Evolutionary conservation across 768 basidiomycete genomes (phyloP).

Genomic region (Pleurotus djamor): DNA sequence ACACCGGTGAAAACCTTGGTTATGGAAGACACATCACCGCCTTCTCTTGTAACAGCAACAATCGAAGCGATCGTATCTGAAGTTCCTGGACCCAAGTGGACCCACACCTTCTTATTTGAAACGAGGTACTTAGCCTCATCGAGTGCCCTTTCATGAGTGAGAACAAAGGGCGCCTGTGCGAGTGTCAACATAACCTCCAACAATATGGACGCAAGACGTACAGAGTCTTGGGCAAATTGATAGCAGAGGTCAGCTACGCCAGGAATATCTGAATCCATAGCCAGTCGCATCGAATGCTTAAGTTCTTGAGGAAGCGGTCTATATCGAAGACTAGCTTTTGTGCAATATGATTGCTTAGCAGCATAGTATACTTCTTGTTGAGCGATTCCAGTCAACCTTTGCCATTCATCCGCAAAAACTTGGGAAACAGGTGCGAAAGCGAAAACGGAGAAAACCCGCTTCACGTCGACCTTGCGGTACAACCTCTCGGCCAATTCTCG

Average conservation of each 20-base stretch:
- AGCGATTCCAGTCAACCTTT: constrained; percentile 19
- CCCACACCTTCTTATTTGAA: constrained; percentile 36
- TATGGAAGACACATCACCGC: constrained; percentile 39
- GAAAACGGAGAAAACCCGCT: constrained; percentile 50
- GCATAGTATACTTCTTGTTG: constrained; percentile 38
- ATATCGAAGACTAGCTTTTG: constrained; percentile 23
- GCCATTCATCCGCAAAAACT: constrained; percentile 37
- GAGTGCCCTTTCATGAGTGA: constrained; percentile 28
- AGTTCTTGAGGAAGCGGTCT: constrained; percentile 20
- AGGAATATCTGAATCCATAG: constrained; percentile 8
- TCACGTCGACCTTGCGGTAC: constrained; percentile 19
- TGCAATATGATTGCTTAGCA: constrained; percentile 42
- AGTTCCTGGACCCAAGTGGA: constrained; percentile 26
- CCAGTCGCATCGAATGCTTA: constrained; percentile 9
- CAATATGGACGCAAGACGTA: not conserved
- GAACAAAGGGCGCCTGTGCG: constrained; percentile 34
- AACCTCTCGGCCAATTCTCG: constrained; percentile 29
- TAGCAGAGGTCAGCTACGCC: constrained; percentile 36
- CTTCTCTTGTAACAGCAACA: constrained; percentile 46
- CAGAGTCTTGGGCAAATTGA: constrained; percentile 42
- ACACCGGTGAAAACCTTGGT: constrained; percentile 52
- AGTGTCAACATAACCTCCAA: not conserved
- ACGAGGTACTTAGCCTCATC: constrained; percentile 41
- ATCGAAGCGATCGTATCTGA: constrained; percentile 39
- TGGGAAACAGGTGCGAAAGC: constrained; percentile 32